Evolutionary conservation across 2,329 filamentous ascomycete genomes (phyloP).

Genomic region (Leptographium lundbergii): DNA sequence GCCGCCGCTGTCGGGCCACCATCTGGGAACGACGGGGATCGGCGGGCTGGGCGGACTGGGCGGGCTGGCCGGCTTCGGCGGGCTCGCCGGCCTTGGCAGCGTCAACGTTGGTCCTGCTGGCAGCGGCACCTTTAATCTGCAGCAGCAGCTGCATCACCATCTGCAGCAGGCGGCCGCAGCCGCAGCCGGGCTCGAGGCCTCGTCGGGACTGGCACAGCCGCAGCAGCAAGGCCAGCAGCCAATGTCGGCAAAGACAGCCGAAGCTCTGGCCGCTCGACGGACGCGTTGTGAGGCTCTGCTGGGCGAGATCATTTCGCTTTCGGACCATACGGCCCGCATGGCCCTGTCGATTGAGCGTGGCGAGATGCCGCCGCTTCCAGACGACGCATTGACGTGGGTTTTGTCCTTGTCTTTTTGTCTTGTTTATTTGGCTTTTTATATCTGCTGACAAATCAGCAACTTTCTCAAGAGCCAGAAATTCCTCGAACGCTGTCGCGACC

Average conservation of each 20-base stretch:
- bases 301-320: conserved; percentile 26
- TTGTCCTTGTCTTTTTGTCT: neutral
- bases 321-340: conserved; percentile 29
- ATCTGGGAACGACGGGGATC: neutral
- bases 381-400: conserved; percentile 9
- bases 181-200: neutral
- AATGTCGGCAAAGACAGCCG: conserved; percentile 8
- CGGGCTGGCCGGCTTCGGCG: too few species aligned
- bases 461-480: conserved; percentile 12
- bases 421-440: neutral
- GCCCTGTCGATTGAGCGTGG: conserved; percentile 21
- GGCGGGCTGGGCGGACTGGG: neutral
- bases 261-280: conserved; percentile 9
- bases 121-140: neutral
- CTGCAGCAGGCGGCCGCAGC: neutral
- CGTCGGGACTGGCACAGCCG: neutral
- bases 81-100: too few species aligned
- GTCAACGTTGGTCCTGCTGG: neutral
- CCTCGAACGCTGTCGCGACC: conserved; percentile 12
- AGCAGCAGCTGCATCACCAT: neutral
- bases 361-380: conserved; percentile 11
- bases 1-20: neutral
- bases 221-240: neutral
- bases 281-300: conserved; percentile 20
- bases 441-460: conserved; percentile 3